Evolutionary conservation across 2,329 filamentous ascomycete species (phyloP), one percentile per base, ranked within the genome.

Genomic region (Dothideomycetes sp.): DNA sequence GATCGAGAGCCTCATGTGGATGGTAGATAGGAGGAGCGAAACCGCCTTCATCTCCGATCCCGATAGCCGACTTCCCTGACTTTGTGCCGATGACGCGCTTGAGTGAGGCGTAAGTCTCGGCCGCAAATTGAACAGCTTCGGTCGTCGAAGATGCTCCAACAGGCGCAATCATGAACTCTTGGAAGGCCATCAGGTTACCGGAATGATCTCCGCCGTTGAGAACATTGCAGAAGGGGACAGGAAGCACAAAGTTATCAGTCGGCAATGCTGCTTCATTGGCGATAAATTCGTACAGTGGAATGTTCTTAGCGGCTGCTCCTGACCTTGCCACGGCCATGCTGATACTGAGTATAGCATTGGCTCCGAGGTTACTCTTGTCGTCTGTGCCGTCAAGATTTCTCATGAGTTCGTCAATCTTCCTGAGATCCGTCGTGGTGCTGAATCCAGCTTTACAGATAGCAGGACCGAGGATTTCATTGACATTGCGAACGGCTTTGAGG

Each of bases 121-220:
- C 34, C 12, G 41, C 46, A 29, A 43, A 46, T 34, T 42, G 42
- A 14, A 50, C 32, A 27, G 47, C 48, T 38, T 50, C 47, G 12
- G 29, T 40, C 10, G 36, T 34, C 7, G 36, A 43, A 15, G 36
- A 33, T 19, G 48, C 43, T 19, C 43, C 43, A 19, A 41, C 37
- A 27, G 85, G 85, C 43, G 89, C 85, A 54, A 93, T 89, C 86
- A 93, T 93, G 76, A 93, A 93, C 69, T 93, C 86, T 69, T 93
- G 86, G 79, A 93, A 93, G 52, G 85, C 85, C 55, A 93, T 50
- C 19, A 41, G 22, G 34, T 50, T 45, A 10, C 51, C 47, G 19
- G 38, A 46, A 42, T 50, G 51, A 29, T 49, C 45, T 29, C 65
- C 65, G 54, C 85, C 85, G 66, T 93, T 93, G 52, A 93, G 75